Conservation (phyloP, 2,329 filamentous ascomycete genomes). For the Onygenales sp. region DNA sequence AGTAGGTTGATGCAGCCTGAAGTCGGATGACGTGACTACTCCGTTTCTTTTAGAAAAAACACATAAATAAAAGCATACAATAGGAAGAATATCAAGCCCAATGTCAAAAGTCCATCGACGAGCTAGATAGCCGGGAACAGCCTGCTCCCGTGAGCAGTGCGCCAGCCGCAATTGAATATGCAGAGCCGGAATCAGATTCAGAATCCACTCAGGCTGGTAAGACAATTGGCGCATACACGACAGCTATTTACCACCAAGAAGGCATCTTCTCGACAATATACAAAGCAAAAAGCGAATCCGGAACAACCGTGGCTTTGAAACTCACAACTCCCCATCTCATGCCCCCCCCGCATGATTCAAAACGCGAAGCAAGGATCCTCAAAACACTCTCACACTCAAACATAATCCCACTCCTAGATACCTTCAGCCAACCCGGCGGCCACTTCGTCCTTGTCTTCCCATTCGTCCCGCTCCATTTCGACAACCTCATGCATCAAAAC, state of each 20-base stretch:
- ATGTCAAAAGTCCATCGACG: slow-evolving; percentile 30
- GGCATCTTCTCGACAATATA: slow-evolving; percentile 82
- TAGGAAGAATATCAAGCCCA: slow-evolving; percentile 49
- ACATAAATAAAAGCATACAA: background rate
- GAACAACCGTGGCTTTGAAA: slow-evolving; percentile 62
- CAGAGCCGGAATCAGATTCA: slow-evolving; percentile 14
- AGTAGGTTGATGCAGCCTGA: slow-evolving; percentile 17
- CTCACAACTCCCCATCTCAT: slow-evolving; percentile 67
- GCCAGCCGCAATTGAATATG: slow-evolving; percentile 13
- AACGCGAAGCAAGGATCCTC: slow-evolving; percentile 70
- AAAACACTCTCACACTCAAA: slow-evolving; percentile 45
- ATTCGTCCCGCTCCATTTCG: slow-evolving; percentile 66
- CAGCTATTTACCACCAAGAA: slow-evolving; percentile 47
- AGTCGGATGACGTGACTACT: background rate
- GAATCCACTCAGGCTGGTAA: slow-evolving; percentile 22
- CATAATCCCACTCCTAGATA: slow-evolving; percentile 61
- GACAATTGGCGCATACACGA: slow-evolving; percentile 46
- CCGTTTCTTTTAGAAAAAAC: background rate
- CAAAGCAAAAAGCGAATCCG: slow-evolving; percentile 44
- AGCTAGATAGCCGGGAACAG: slow-evolving; percentile 18
- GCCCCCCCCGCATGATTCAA: slow-evolving; percentile 72
- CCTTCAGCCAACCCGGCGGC: slow-evolving; percentile 60
- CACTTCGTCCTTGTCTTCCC: slow-evolving; percentile 76
- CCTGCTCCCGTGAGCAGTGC: slow-evolving; percentile 16
- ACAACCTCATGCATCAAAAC: slow-evolving; percentile 50